Conservation (phyloP, 2,329 filamentous ascomycete species). For the Cladosporium sp. region DNA sequence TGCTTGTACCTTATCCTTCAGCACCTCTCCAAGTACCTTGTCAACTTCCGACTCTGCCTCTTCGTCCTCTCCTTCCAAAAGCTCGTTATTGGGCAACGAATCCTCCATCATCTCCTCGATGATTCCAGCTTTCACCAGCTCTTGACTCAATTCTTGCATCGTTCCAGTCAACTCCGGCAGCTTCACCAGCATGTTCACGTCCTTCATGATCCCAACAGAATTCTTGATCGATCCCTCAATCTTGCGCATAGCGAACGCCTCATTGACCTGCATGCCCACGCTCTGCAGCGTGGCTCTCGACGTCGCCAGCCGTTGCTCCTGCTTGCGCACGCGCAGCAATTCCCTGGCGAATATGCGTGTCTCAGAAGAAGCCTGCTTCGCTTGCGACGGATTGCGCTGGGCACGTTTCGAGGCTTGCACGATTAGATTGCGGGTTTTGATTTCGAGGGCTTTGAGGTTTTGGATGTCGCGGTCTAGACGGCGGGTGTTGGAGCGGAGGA, state of each 20-base stretch:
- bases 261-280: conserved; percentile 96
- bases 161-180: conserved; percentile 84
- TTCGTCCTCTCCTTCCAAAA: conserved; percentile 69
- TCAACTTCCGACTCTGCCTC: conserved; percentile 84
- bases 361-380: conserved; percentile 76
- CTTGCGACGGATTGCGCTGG: conserved; percentile 74
- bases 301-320: conserved; percentile 72
- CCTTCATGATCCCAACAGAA: conserved; percentile 92
- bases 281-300: conserved; percentile 88
- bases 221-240: conserved; percentile 90
- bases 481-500: conserved; percentile 86
- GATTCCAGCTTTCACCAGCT: conserved; percentile 91
- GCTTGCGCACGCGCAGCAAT: conserved; percentile 78
- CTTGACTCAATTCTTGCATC: conserved; percentile 82
- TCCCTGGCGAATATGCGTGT: conserved; percentile 86
- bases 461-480: conserved; percentile 92
- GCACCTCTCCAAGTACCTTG: conserved; percentile 85
- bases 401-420: conserved; percentile 77
- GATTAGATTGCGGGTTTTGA: conserved; percentile 83
- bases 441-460: conserved; percentile 74
- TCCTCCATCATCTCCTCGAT: conserved; percentile 98
- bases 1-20: conserved; percentile 73
- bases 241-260: conserved; percentile 92
- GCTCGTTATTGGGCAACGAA: conserved; percentile 70
- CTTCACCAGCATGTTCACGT: conserved; percentile 82